phyloP scores from a whole-genome alignment of 805 yeast genomes.

The Saccharomycopsis sp. region DNA sequence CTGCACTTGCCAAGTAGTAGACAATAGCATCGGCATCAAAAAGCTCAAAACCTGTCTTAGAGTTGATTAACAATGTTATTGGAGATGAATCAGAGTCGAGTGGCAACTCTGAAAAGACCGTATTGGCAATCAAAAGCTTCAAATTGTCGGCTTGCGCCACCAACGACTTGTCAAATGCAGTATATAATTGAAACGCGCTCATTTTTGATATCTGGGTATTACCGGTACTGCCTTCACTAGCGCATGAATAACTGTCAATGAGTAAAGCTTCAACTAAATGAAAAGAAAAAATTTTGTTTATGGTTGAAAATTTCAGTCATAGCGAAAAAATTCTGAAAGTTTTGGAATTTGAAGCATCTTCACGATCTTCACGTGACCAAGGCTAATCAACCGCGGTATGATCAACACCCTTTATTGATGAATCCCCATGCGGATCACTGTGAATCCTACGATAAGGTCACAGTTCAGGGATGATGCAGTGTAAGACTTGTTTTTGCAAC shows the following conservation, averaged over 20 bases:
- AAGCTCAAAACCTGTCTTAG: slow-evolving; percentile 39
- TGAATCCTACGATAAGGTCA: too few relatives aligned
- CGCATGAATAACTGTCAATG: neutral
- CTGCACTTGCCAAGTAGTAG: slow-evolving; percentile 39
- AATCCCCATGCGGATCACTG: too few relatives aligned
- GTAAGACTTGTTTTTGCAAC: too few relatives aligned
- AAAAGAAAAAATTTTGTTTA: neutral
- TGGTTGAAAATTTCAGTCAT: neutral
- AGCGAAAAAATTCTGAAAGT: too few relatives aligned
- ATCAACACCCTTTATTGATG: too few relatives aligned
- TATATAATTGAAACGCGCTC: slow-evolving; percentile 5
- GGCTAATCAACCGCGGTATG: neutral
- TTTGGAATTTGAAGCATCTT: neutral
- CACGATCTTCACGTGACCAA: neutral
- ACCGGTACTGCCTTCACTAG: too few relatives aligned
- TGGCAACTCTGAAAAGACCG: slow-evolving; percentile 4
- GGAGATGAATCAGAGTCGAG: slow-evolving; percentile 23
- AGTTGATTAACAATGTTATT: slow-evolving; percentile 25
- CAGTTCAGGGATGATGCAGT: too few relatives aligned
- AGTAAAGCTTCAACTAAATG: neutral
- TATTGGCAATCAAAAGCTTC: slow-evolving; percentile 16
- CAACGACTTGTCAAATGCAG: neutral
- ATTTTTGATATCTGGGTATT: too few relatives aligned
- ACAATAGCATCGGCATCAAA: slow-evolving; percentile 52
- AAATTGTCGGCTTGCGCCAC: slow-evolving; percentile 16